phyloP scores from a whole-genome alignment of 345 rosid genomes.

The Zanthoxylum bungeanum region DNA sequence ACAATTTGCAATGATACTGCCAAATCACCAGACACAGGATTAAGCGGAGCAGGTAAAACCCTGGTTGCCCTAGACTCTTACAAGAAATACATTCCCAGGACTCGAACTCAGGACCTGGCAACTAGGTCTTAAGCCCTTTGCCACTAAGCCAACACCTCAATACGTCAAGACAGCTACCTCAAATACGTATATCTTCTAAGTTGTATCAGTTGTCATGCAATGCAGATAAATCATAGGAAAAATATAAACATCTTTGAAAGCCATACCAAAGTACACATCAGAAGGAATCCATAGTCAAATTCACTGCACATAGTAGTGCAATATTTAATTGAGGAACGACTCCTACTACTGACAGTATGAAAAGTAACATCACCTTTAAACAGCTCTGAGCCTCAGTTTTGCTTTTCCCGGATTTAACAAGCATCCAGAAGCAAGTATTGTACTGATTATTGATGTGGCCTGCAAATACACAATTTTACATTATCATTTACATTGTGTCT shows the following conservation, averaged over 20 bases:
- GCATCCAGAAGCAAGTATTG: conserved; percentile 95
- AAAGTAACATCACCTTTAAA: conserved; percentile 49
- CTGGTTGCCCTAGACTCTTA: too few relatives aligned
- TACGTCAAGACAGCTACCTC: neutral
- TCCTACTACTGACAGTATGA: neutral
- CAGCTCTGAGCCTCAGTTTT: conserved; percentile 68
- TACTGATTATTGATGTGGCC: conserved; percentile 96
- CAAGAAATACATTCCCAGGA: too few relatives aligned
- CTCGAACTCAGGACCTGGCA: too few relatives aligned
- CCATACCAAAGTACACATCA: neutral
- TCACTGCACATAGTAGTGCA: neutral
- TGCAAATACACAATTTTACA: conserved; percentile 25
- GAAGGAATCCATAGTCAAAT: neutral
- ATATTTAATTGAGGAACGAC: neutral
- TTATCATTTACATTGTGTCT: neutral
- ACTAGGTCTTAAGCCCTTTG: too few relatives aligned
- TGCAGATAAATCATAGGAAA: neutral
- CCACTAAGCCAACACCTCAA: too few relatives aligned
- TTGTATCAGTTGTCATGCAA: neutral
- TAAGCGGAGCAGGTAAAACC: too few relatives aligned
- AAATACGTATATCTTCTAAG: neutral
- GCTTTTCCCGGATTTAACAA: conserved; percentile 78
- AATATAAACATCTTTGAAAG: neutral
- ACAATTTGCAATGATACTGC: neutral
- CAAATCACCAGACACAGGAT: too few relatives aligned